phyloP scores from a whole-genome alignment of 1,139 yeast species.

The Kodamaea ohmeri region DNA sequence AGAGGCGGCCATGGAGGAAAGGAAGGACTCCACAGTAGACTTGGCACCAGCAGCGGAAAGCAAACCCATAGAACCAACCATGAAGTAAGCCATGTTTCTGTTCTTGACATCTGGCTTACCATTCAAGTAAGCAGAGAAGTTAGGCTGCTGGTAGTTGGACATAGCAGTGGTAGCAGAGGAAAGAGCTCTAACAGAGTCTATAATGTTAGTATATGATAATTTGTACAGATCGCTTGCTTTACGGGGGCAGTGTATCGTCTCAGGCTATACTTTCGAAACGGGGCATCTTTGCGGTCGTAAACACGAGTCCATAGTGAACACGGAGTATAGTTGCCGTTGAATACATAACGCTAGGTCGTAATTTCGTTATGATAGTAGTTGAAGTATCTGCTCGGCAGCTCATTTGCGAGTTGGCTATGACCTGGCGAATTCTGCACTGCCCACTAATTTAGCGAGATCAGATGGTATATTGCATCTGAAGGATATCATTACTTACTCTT shows the following conservation, averaged over 20 bases:
- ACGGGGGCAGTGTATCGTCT: too few relatives aligned
- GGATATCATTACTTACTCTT: slow-evolving; percentile 29
- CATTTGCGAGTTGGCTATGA: too few relatives aligned
- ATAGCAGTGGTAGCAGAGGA: slow-evolving; percentile 51
- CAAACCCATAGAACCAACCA: slow-evolving; percentile 96
- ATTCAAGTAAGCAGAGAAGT: slow-evolving; percentile 79
- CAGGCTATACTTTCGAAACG: too few relatives aligned
- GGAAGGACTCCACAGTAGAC: slow-evolving; percentile 94
- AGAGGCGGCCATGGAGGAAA: slow-evolving; percentile 93
- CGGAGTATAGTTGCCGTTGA: too few relatives aligned
- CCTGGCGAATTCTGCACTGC: too few relatives aligned
- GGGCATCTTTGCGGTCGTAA: too few relatives aligned
- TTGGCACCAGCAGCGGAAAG: slow-evolving; percentile 96
- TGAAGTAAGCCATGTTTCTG: slow-evolving; percentile 91
- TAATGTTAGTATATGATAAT: slow-evolving; percentile 17
- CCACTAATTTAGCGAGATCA: too few relatives aligned
- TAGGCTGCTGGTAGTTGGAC: slow-evolving; percentile 90
- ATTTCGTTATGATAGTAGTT: too few relatives aligned
- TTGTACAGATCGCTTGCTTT: too few relatives aligned
- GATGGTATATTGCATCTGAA: neutral
- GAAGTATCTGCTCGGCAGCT: too few relatives aligned
- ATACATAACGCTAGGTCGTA: too few relatives aligned
- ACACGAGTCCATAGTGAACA: too few relatives aligned
- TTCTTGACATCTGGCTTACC: slow-evolving; percentile 66
- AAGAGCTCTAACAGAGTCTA: slow-evolving; percentile 28